phyloP scores from a whole-genome alignment of 305 asterid species.

The Fraxinus velutina region DNA sequence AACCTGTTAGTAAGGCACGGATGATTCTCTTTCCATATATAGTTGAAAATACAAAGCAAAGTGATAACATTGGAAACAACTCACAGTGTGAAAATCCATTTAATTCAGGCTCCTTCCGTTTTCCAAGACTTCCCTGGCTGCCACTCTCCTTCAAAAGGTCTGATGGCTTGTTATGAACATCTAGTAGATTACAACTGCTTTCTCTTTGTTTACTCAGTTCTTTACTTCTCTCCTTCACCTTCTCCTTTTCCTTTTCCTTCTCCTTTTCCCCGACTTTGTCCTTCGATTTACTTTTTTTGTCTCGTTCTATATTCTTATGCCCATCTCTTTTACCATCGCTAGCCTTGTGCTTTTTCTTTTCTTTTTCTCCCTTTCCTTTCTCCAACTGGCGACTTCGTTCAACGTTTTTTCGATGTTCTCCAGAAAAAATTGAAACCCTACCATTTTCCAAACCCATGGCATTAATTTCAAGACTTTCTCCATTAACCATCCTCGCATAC shows the following conservation, averaged over 20 bases:
- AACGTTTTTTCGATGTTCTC: conserved; percentile 31
- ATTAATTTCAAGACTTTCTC: conserved; percentile 29
- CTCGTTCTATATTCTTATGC: conserved; percentile 34
- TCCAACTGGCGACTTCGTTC: conserved; percentile 29
- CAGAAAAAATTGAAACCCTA: conserved; percentile 23
- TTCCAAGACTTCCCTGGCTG: conserved; percentile 36
- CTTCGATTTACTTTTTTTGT: conserved; percentile 35
- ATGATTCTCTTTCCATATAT: neutral
- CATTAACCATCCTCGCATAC: conserved; percentile 31
- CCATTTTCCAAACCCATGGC: conserved; percentile 38
- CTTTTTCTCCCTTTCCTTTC: conserved; percentile 34
- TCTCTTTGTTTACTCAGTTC: conserved; percentile 28
- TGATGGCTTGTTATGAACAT: conserved; percentile 28
- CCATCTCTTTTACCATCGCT: conserved; percentile 30
- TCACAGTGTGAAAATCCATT: conserved; percentile 57
- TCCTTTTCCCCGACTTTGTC: conserved; percentile 36
- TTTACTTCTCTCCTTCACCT: conserved; percentile 28
- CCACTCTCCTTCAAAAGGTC: conserved; percentile 32
- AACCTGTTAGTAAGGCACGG: neutral
- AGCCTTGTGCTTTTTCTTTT: conserved; percentile 27
- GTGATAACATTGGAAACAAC: conserved; percentile 25
- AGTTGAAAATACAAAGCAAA: neutral
- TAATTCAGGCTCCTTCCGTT: conserved; percentile 39
- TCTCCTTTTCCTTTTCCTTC: conserved; percentile 29
- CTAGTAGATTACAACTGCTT: conserved; percentile 26